Evolutionary conservation across 2,329 filamentous ascomycete genomes (phyloP), one percentile per base, ranked within the genome.

Genomic region (Phaeomoniella chlamydospora): DNA sequence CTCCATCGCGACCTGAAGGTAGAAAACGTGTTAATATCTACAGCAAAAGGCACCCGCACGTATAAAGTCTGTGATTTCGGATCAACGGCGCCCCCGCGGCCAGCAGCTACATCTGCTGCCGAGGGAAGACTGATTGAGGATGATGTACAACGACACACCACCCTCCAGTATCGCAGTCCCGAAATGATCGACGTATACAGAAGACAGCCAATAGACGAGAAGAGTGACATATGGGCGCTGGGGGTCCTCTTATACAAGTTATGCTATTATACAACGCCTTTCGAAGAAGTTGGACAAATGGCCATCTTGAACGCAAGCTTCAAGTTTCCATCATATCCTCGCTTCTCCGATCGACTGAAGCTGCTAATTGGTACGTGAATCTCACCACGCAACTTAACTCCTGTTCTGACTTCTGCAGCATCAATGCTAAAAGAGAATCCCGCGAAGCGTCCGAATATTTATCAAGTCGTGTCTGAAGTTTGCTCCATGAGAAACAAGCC

Each of bases 31-130:
- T 70, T 98, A 38, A 98, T 98, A 44, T 81, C 79, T 33, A 65
- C 70, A 30, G 68, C 70, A 33, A 72, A 71, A 9, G 67, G 69
- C n/a, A 70, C 71, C 29, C 76, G 72, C 47, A 71, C 78, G 45
- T 98, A 94, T 68, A 98, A 98, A 64, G 72, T 98, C 26, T 98
- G 90, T 64, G 90, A 98, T 64, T 98, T 98, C 67, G 90, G 90
- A 19, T 94, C 87, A 4, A 77, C 90, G 3, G 86, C 90, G 3
- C 67, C 79, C 17, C 87, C 90, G 22, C 72, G 80, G 43, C 77
- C 86, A 10, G 86, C 90, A 30, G 87, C 90, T 10, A 83, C 77
- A 12, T 88, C 83, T 4, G 80, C 87, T 4, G 77, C 78, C 29
- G 90, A 98, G 58, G 94, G 88, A 45, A 77, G 88, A 39, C 59